These are phyloP conservation scores for Fonsecaea erecta DNA, from an alignment of 2,329 filamentous ascomycete species.

Conservation along the genomic window DNA sequence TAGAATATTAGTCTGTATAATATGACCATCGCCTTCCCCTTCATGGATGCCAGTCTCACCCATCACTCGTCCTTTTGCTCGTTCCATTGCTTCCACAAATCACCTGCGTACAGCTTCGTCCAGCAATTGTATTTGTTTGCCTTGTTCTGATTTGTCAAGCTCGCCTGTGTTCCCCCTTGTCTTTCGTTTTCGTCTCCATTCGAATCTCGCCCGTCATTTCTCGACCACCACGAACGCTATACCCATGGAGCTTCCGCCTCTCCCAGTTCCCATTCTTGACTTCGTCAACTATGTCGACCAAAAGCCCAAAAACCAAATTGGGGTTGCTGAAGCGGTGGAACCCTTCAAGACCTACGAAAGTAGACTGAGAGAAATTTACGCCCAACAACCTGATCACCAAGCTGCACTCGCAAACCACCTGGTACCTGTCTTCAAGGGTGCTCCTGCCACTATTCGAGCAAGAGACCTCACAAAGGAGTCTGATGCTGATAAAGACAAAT, in stretches of 20 bases:
- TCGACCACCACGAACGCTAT: background rate
- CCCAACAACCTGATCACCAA: slow-evolving; percentile 45
- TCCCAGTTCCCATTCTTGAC: slow-evolving; percentile 28
- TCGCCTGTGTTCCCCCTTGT: background rate
- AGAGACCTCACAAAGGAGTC: slow-evolving; percentile 42
- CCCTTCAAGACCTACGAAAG: slow-evolving; percentile 48
- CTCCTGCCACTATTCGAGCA: slow-evolving; percentile 41
- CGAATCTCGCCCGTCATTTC: background rate
- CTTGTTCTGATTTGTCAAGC: background rate
- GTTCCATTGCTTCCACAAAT: background rate
- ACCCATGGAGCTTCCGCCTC: slow-evolving; percentile 24
- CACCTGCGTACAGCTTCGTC: background rate
- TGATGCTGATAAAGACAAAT: slow-evolving; percentile 41
- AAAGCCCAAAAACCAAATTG: slow-evolving; percentile 38
- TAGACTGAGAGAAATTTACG: slow-evolving; percentile 45
- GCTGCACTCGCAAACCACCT: slow-evolving; percentile 41
- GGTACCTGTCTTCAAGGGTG: slow-evolving; percentile 43
- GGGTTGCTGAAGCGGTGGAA: slow-evolving; percentile 41
- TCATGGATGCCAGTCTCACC: background rate
- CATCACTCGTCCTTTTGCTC: background rate
- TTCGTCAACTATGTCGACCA: slow-evolving; percentile 30
- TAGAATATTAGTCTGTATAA: too few relatives aligned
- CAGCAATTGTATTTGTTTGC: background rate
- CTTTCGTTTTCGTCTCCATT: background rate
- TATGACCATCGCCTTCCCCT: background rate